Conservation (phyloP, 345 rosid genomes). For the Sisymbrium irio region DNA sequence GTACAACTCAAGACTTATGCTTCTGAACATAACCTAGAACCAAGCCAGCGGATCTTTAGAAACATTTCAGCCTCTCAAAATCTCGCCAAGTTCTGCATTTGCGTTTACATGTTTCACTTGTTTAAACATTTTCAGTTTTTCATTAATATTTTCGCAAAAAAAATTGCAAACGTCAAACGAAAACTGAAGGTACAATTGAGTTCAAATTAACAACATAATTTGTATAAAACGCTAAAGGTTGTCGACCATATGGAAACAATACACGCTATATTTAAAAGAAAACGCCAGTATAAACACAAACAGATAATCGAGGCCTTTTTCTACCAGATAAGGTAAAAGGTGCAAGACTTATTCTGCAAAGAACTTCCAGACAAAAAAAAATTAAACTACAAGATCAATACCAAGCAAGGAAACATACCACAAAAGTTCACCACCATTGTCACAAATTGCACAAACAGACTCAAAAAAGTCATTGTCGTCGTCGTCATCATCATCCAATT, state of each 20-base stretch:
- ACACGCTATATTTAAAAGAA: not conserved
- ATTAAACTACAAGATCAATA: slow-evolving; percentile 20
- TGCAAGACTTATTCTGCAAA: slow-evolving; percentile 9
- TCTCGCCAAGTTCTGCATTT: not conserved
- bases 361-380: slow-evolving; percentile 7
- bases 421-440: slow-evolving; percentile 73
- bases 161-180: not conserved
- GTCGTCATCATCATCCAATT: slow-evolving; percentile 42
- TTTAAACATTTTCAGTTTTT: not conserved
- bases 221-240: not conserved
- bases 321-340: slow-evolving; percentile 3
- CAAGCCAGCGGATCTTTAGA: slow-evolving; percentile 1
- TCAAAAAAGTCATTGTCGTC: slow-evolving; percentile 63
- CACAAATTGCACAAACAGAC: slow-evolving; percentile 81
- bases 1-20: slow-evolving; percentile 21
- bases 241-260: not conserved
- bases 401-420: slow-evolving; percentile 50
- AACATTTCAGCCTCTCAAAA: not conserved
- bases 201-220: not conserved
- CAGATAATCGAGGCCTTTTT: not conserved
- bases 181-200: not conserved
- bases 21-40: slow-evolving; percentile 9
- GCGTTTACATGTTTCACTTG: slow-evolving; percentile 3
- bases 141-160: not conserved
- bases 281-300: not conserved